These are phyloP conservation scores for Saturnispora saitoi DNA, from an alignment of 805 yeast genomes.

Conservation along the genomic window DNA sequence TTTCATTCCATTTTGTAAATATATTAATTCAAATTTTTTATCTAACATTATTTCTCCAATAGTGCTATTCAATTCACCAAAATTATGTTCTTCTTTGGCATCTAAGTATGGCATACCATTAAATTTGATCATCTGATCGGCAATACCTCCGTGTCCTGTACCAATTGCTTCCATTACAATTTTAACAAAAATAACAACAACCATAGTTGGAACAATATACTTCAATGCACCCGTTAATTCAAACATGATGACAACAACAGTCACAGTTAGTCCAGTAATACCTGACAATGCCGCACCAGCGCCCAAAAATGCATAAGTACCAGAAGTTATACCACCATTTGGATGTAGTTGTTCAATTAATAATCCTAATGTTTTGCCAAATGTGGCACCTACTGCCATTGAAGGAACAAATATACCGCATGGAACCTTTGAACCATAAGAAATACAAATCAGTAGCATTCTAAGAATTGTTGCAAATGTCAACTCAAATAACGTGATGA, in stretches of 20 bases:
- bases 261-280: constrained; percentile 82
- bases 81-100: constrained; percentile 57
- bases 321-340: constrained; percentile 65
- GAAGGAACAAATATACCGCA: constrained; percentile 98
- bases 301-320: constrained; percentile 91
- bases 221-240: constrained; percentile 92
- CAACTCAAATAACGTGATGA: constrained; percentile 41
- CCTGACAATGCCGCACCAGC: constrained; percentile 96
- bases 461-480: constrained; percentile 65
- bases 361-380: constrained; percentile 82
- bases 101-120: constrained; percentile 83
- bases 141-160: constrained; percentile 68
- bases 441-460: constrained; percentile 61
- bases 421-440: constrained; percentile 91
- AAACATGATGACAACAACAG: constrained; percentile 93
- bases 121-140: constrained; percentile 86
- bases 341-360: constrained; percentile 41
- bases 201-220: constrained; percentile 92
- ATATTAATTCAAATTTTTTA: background rate
- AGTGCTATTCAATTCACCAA: constrained; percentile 31
- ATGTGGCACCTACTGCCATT: constrained; percentile 93
- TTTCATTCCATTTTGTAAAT: background rate
- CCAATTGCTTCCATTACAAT: constrained; percentile 72
- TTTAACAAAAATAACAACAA: constrained; percentile 84
- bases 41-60: constrained; percentile 57